phyloP scores from a whole-genome alignment of 106 monocot genomes.

The Dioscorea alata region DNA sequence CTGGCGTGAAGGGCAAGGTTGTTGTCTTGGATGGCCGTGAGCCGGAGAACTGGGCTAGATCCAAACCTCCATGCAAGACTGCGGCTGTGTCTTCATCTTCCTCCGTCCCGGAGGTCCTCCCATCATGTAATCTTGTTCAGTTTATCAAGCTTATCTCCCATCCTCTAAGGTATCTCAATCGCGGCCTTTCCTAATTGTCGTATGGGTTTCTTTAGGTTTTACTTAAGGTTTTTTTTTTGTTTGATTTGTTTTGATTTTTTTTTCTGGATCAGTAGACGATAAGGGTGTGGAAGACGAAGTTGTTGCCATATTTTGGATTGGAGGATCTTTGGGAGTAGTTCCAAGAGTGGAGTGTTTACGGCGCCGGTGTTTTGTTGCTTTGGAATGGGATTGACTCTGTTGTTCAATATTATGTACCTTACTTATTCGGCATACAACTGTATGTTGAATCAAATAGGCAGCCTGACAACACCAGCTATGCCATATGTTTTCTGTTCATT shows the following conservation, averaged over 20 bases:
- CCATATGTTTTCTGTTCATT: too few relatives aligned
- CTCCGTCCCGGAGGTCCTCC: not conserved
- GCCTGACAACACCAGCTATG: slow-evolving; percentile 5
- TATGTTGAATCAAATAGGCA: slow-evolving; percentile 36
- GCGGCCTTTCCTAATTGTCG: not conserved
- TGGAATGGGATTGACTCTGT: too few relatives aligned
- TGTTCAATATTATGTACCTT: too few relatives aligned
- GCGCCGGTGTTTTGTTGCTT: too few relatives aligned
- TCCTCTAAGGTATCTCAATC: slow-evolving; percentile 37
- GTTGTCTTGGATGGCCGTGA: slow-evolving; percentile 2
- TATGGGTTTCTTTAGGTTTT: not conserved
- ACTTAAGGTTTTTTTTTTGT: not conserved
- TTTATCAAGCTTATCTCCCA: slow-evolving; percentile 62
- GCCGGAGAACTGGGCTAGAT: slow-evolving; percentile 8
- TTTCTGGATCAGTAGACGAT: slow-evolving; percentile 37
- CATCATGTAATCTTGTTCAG: slow-evolving; percentile 50
- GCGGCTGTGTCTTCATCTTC: not conserved
- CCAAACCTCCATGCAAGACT: not conserved
- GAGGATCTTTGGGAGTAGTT: slow-evolving; percentile 71
- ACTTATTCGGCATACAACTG: too few relatives aligned
- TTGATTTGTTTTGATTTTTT: not conserved
- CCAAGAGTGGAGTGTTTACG: slow-evolving; percentile 83
- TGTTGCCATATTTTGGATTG: slow-evolving; percentile 37
- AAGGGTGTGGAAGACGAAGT: slow-evolving; percentile 42
- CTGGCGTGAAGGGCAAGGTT: slow-evolving; percentile 1